Conservation (phyloP, 2,329 filamentous ascomycete genomes). For the Phialophora verrucosa region DNA sequence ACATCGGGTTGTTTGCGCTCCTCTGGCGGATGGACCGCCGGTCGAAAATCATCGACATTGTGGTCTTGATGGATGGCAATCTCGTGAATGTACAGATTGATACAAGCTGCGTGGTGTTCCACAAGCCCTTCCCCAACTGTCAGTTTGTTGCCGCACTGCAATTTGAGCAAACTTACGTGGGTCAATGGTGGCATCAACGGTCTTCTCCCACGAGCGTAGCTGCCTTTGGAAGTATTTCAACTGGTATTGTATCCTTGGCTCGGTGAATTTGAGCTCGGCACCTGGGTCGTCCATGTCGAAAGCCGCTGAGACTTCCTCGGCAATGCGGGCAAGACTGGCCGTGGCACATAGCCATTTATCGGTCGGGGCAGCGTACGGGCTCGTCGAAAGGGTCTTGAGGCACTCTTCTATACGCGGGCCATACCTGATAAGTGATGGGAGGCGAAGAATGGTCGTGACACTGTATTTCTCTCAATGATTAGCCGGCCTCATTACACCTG, state of each 20-base stretch:
- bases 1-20: conserved; percentile 35
- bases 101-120: conserved; percentile 65
- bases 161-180: conserved; percentile 57
- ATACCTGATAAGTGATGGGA: conserved; percentile 64
- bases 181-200: conserved; percentile 59
- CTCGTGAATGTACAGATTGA: conserved; percentile 77
- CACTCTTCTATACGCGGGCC: conserved; percentile 67
- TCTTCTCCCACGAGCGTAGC: conserved; percentile 63
- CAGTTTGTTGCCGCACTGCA: not conserved
- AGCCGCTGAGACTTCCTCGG: conserved; percentile 70
- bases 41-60: conserved; percentile 58
- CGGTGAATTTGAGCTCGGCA: conserved; percentile 59
- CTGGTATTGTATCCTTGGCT: conserved; percentile 67
- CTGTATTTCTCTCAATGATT: conserved; percentile 48
- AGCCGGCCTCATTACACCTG: not conserved
- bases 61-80: conserved; percentile 70
- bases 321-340: conserved; percentile 63
- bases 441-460: conserved; percentile 62
- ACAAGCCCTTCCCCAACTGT: conserved; percentile 45
- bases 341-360: conserved; percentile 63
- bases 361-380: conserved; percentile 59
- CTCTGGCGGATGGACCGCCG: conserved; percentile 39
- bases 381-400: conserved; percentile 60
- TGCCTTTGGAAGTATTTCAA: conserved; percentile 69
- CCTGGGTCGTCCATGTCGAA: conserved; percentile 69